These are phyloP conservation scores for Penicillium concentricum DNA, from an alignment of 2,329 filamentous ascomycete genomes.

Conservation along the genomic window DNA sequence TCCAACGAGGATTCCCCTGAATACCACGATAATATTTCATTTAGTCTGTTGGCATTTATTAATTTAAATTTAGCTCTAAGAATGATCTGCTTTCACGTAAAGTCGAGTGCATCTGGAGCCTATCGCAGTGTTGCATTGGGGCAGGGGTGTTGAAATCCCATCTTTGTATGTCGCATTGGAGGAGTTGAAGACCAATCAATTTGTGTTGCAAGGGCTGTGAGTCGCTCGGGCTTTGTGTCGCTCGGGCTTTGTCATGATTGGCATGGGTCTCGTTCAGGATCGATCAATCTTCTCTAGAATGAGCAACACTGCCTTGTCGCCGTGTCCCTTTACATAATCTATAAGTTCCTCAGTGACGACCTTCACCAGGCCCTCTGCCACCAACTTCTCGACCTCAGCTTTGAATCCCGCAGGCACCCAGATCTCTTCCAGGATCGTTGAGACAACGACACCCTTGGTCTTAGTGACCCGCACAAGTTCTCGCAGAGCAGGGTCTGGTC, in stretches of 20 bases:
- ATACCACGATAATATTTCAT: background rate
- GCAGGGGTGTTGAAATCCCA: background rate
- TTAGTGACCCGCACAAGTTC: constrained; percentile 54
- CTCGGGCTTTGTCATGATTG: constrained; percentile 11
- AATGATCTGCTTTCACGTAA: background rate
- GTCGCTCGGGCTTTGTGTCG: background rate
- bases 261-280: constrained; percentile 26
- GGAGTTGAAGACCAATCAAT: background rate
- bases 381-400: constrained; percentile 44
- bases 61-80: background rate
- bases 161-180: constrained; percentile 4
- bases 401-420: constrained; percentile 52
- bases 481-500: constrained; percentile 47
- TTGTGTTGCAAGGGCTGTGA: background rate
- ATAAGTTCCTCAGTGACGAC: constrained; percentile 28
- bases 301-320: constrained; percentile 31
- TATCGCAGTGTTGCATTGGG: constrained; percentile 3
- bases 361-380: constrained; percentile 35
- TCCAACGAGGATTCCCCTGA: background rate
- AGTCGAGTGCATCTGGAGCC: background rate
- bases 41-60: background rate
- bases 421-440: constrained; percentile 52
- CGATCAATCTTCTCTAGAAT: constrained; percentile 27
- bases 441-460: constrained; percentile 50
- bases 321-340: constrained; percentile 31